Evolutionary conservation across 306 rosid species (phyloP), one percentile per base, ranked within the genome.

Genomic region (Notholithocarpus densiflorus): DNA sequence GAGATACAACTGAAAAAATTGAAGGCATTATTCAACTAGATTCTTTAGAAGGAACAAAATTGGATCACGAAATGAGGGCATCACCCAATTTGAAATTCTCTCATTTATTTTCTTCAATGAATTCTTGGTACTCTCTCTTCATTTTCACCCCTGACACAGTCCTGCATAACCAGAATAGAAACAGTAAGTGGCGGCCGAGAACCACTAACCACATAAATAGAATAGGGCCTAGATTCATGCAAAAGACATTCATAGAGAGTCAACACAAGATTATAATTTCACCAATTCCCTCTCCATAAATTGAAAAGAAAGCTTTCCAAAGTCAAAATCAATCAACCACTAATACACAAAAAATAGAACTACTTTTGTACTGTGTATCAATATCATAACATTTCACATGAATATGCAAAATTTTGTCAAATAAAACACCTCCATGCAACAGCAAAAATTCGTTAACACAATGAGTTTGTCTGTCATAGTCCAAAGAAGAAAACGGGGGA

Each of bases 61-160:
- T 31, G 34, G 34, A 31, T 31, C 34, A 31, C 34, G 34, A 31
- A 31, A 31, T 31, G 34, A 31, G 23, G 12, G 34, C 34, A 31
- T 19, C 71, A 32, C 51, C 51, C 71, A 19, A 65, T 4, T 65
- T 18, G 51, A 65, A 32, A 32, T 19, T 2, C 13, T 86, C 84
- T 87, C 89, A 94, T 79, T 84, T 94, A 64, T 89, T 91, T 37
- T 86, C 82, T 82, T 89, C 97, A 21, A 94, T 91, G 85, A 94
- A 89, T 70, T 91, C 97, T 89, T 82, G 88, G 86, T 91, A 95
- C 77, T 92, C 97, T 86, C 92, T 94, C 45, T 37, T 94, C 98
- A 91, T 94, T 83, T 94, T 92, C 79, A 94, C 98, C 60, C 98
- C 97, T 18, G 97, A 80, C 2, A 92, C 78, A 75, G 86, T 90